phyloP scores from a whole-genome alignment of 2,329 filamentous ascomycete species.

The Paraconiothyrium brasiliense region DNA sequence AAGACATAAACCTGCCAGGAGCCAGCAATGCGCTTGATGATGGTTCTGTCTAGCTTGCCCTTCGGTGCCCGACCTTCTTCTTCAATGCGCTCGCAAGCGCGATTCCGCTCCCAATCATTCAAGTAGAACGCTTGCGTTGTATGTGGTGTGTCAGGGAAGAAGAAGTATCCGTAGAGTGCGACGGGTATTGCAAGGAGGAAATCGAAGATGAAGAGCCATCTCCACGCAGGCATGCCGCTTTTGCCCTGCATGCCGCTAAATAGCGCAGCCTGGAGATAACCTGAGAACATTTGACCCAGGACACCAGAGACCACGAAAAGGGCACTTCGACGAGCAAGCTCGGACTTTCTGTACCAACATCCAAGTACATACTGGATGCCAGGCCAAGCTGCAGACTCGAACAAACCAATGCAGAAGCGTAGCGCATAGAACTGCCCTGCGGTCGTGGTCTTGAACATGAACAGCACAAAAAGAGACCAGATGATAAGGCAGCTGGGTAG shows the following conservation, averaged over 20 bases:
- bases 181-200: conserved; percentile 52
- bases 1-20: conserved; percentile 60
- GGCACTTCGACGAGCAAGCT: neutral
- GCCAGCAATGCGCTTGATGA: conserved; percentile 51
- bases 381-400: conserved; percentile 15
- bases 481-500: conserved; percentile 13
- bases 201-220: conserved; percentile 52
- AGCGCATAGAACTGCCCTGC: conserved; percentile 14
- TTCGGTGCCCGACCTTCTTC: conserved; percentile 52
- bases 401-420: conserved; percentile 15
- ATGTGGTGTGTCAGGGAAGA: conserved; percentile 57
- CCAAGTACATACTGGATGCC: neutral
- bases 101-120: conserved; percentile 33
- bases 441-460: conserved; percentile 15
- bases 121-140: conserved; percentile 56
- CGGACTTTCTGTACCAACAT: conserved; percentile 1
- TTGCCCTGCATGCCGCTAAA: neutral
- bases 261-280: neutral
- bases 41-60: conserved; percentile 50
- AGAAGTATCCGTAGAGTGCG: conserved; percentile 47
- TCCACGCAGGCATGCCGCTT: neutral
- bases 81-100: conserved; percentile 32
- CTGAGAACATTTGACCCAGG: neutral
- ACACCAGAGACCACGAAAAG: neutral
- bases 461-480: conserved; percentile 14